Evolutionary conservation across 2,329 filamentous ascomycete species (phyloP), one percentile per base, ranked within the genome.

Genomic region (Rhytidhysteron rufulum): DNA sequence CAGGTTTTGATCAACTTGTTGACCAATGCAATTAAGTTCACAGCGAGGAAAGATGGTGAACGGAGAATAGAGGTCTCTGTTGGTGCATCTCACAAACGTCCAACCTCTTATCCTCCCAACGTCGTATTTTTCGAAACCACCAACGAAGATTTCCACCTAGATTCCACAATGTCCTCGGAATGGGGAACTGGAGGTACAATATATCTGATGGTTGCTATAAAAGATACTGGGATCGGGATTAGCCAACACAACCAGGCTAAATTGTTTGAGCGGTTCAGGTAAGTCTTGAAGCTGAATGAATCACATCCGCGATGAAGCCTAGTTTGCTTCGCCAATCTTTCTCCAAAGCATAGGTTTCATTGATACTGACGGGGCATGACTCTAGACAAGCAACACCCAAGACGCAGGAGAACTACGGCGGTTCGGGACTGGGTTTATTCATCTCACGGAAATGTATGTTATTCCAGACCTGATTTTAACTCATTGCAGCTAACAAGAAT

Each of bases 11-110:
- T 66, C 22, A 67, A 67, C 16, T 47, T 73, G 2, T 60, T 73
- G 10, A 72, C 70, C 2, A 72, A 72, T 37, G 65, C 67, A 0
- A 68, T 73, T 40, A 73, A 73, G 31, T 73, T 73, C 43, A 73
- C 70, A 0, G 46, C 58, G 2, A 63, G 57, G 39, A 66, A 68
- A 41, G 53, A 64, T 4, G 56, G 63, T 0, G 57, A 57, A 3
- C 55, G 65, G 1, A 60, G 62, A 11, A 69, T 73, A 27, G 65
- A 54, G 0, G 62, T 73, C 4, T 67, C 57, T 5, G 54, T 73
- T 33, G 68, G 68, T 4, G 69, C 68, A 15, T 59, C 59, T 1
- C 15, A 41, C 4, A 45, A 65, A 19, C 57, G 63, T 3, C 69
- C 68, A 6, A 53, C 50, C 4, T 68, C 63, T 3, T 71, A 70